Evolutionary conservation across 1,139 yeast species (phyloP), one percentile per base, ranked within the genome.

Genomic region (Ogataea hybrid): DNA sequence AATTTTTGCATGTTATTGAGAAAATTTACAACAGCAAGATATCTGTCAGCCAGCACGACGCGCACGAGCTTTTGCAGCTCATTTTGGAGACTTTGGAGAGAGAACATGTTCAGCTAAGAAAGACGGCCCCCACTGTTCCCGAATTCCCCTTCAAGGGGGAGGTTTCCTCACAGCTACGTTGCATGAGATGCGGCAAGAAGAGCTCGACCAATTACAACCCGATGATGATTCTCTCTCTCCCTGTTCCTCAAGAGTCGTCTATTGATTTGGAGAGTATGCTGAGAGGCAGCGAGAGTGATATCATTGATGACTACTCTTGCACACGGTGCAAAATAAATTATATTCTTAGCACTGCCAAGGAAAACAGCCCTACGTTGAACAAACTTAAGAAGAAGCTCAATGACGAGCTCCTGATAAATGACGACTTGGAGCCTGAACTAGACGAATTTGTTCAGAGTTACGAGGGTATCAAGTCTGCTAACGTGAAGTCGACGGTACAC

Each of bases 11-110:
- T 42, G 80, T 79, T 10, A 64, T 90, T 43, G 97, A 90, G 58
- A 63, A 64, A n/a, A 81, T 85, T n/a, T 85, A 83, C 65, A 75
- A 80, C 46, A 82, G 90, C 6, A 79, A 78, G 52, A 82, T 92
- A 25, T 82, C 95, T 2, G 68, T 89, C 25, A 77, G 79, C 32
- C 98, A 92, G 63, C 96, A 90, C 55, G 97, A 90, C 65, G 96
- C 97, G 0, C 97, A 92, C 53, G 98, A 92, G 57, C 71, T 92
- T 48, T 75, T 92, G 25, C 95, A 87, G 57, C 63, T 87, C 42
- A 72, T 90, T 28, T 68, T 89, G 34, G 96, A 90, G 56, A 82
- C 94, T 0, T 68, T 90, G 43, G 83, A 84, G 43, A 75, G 72
- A 46, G 97, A 90, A 58, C 73, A 77, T 52, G 59, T 68, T 10